phyloP scores from a whole-genome alignment of 805 yeast genomes.

The Metschnikowia koreensis region DNA sequence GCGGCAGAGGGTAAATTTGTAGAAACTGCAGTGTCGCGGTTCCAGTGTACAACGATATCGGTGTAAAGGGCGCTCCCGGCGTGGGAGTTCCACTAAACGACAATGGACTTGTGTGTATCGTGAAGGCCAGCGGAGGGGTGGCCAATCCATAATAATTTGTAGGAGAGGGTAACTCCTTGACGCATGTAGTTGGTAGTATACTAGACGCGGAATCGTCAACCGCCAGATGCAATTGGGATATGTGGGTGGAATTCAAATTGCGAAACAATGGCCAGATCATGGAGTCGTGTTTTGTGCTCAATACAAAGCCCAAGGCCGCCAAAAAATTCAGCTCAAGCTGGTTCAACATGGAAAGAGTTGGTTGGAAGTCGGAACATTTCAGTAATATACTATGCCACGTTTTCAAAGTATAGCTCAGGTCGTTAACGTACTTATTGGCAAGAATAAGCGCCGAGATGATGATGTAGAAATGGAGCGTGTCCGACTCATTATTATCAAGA shows the following conservation, averaged over 20 bases:
- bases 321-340: slow-evolving; percentile 20
- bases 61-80: slow-evolving; percentile 12
- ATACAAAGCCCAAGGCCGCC: slow-evolving; percentile 13
- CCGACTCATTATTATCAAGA: slow-evolving; percentile 11
- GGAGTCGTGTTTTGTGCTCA: slow-evolving; percentile 11
- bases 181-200: neutral
- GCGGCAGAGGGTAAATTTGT: slow-evolving; percentile 12
- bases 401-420: slow-evolving; percentile 49
- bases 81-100: slow-evolving; percentile 7
- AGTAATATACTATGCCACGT: slow-evolving; percentile 42
- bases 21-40: neutral
- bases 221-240: slow-evolving; percentile 8
- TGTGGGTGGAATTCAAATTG: slow-evolving; percentile 2
- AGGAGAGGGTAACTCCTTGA: neutral
- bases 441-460: slow-evolving; percentile 18
- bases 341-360: slow-evolving; percentile 16
- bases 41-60: slow-evolving; percentile 6
- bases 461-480: slow-evolving; percentile 15
- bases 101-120: slow-evolving; percentile 12
- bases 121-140: slow-evolving; percentile 12
- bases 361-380: slow-evolving; percentile 12
- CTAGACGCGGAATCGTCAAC: neutral
- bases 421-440: slow-evolving; percentile 45
- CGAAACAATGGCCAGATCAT: slow-evolving; percentile 13
- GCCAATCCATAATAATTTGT: slow-evolving; percentile 6